phyloP scores from a whole-genome alignment of 345 rosid species.

The Melaleuca quinquenervia region DNA sequence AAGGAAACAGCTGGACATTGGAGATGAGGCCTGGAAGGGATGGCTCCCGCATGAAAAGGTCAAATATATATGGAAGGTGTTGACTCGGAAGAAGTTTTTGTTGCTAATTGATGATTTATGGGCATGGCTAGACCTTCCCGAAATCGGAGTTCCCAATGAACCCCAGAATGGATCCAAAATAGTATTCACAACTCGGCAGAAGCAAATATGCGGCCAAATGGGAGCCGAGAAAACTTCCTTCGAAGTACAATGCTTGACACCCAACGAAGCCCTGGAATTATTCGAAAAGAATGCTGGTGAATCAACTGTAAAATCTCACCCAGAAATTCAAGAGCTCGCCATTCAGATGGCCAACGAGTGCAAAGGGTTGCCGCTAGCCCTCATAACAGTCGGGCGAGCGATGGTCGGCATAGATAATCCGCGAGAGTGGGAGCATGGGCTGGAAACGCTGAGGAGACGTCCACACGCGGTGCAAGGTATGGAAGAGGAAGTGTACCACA shows the following conservation, averaged over 20 bases:
- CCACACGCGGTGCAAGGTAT: background rate
- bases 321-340: background rate
- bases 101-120: background rate
- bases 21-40: rapidly evolving
- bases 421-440: background rate
- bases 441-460: background rate
- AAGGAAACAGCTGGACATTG: background rate
- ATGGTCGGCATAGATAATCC: background rate
- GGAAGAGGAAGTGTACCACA: constrained; percentile 1
- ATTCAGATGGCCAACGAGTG: background rate
- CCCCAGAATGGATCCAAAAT: rapidly evolving
- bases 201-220: rapidly evolving
- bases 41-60: background rate
- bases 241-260: background rate
- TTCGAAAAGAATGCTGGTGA: rapidly evolving
- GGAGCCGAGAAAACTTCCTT: rapidly evolving
- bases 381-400: constrained; percentile 2
- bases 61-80: rapidly evolving
- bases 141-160: background rate
- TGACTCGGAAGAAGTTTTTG: background rate
- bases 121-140: background rate
- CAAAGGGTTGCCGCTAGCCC: constrained; percentile 10
- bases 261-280: background rate
- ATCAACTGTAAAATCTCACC: background rate
- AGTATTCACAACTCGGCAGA: background rate